Conservation (phyloP, 2,329 filamentous ascomycete genomes). For the Claviceps cyperi region DNA sequence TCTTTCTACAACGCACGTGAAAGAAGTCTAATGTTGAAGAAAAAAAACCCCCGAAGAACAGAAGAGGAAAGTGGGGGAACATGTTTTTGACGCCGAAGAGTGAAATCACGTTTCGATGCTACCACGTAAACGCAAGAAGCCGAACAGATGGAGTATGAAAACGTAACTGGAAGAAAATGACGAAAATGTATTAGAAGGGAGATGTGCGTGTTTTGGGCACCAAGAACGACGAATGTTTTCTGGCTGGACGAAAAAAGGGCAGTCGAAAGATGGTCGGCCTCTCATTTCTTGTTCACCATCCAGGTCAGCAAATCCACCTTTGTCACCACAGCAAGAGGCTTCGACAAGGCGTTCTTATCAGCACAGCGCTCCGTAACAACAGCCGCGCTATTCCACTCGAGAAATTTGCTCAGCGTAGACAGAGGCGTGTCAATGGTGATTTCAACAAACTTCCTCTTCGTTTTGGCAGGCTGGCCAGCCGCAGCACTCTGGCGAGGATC, state of each 20-base stretch:
- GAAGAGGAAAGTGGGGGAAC: background rate
- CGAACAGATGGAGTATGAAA: background rate
- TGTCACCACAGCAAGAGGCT: conserved; percentile 80
- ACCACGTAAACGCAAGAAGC: too few species aligned
- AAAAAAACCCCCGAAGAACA: background rate
- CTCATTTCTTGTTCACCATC: conserved; percentile 54
- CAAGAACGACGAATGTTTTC: too few species aligned
- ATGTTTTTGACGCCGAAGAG: background rate
- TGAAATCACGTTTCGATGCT: too few species aligned
- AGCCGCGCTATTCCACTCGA: conserved; percentile 95
- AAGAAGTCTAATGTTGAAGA: background rate
- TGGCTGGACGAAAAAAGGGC: background rate
- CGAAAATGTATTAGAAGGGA: background rate
- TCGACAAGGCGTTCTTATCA: conserved; percentile 43
- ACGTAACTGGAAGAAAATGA: background rate
- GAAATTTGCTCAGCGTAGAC: conserved; percentile 73
- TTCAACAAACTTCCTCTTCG: conserved; percentile 69
- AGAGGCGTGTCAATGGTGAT: conserved; percentile 86
- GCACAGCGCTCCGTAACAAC: conserved; percentile 69
- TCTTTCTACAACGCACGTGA: background rate
- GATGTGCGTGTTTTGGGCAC: too few species aligned
- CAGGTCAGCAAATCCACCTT: conserved; percentile 93
- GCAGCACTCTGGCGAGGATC: conserved; percentile 55
- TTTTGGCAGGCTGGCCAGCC: conserved; percentile 20
- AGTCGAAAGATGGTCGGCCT: background rate